Conservation (phyloP, 2,329 filamentous ascomycete genomes). For the Xylaria polymorpha region DNA sequence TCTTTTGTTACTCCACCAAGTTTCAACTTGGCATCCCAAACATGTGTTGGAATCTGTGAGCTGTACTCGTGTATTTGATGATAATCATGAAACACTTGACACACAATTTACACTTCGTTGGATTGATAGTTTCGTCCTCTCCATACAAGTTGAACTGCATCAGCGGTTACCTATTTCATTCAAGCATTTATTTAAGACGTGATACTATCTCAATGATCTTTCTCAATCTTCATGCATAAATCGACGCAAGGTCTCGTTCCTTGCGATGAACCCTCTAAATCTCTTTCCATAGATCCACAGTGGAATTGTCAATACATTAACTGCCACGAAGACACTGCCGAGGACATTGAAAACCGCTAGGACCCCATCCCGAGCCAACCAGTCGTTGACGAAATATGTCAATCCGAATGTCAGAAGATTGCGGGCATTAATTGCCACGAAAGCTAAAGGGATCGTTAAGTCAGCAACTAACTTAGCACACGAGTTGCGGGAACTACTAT, state of each 20-base stretch:
- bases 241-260: slow-evolving; percentile 49
- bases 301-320: slow-evolving; percentile 59
- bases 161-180: background rate
- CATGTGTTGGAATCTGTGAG: background rate
- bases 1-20: background rate
- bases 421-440: slow-evolving; percentile 63
- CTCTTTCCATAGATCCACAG: slow-evolving; percentile 63
- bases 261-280: slow-evolving; percentile 56
- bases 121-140: background rate
- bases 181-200: background rate
- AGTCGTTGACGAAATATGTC: slow-evolving; percentile 58
- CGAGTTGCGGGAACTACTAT: slow-evolving; percentile 23
- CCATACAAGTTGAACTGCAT: background rate
- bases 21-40: background rate
- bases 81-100: background rate
- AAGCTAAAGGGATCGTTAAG: slow-evolving; percentile 48
- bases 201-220: background rate
- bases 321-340: slow-evolving; percentile 56
- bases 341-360: slow-evolving; percentile 55
- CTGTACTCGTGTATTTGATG: background rate
- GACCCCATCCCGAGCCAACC: slow-evolving; percentile 52
- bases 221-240: slow-evolving; percentile 48
- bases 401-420: slow-evolving; percentile 61
- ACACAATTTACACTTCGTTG: background rate
- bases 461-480: slow-evolving; percentile 14